These are phyloP conservation scores for Lyophyllum atratum DNA, from an alignment of 768 basidiomycete genomes.

Conservation along the genomic window DNA sequence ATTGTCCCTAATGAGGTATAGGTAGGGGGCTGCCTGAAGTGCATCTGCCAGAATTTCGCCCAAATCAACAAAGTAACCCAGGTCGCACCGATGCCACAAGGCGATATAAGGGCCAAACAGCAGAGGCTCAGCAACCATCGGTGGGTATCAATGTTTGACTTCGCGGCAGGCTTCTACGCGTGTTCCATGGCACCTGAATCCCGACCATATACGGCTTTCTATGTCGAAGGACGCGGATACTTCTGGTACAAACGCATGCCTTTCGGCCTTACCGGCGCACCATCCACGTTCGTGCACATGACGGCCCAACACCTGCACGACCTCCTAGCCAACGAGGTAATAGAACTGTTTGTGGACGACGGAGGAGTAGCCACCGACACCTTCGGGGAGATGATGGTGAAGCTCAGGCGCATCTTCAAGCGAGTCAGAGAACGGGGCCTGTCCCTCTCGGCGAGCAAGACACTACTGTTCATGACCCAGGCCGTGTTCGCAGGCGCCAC, in stretches of 20 bases:
- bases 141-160: slow-evolving; percentile 34
- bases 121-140: slow-evolving; percentile 33
- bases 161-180: slow-evolving; percentile 38
- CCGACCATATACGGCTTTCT: slow-evolving; percentile 29
- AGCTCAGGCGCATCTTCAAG: slow-evolving; percentile 24
- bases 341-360: slow-evolving; percentile 44
- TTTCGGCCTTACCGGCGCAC: slow-evolving; percentile 39
- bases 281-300: slow-evolving; percentile 32
- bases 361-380: slow-evolving; percentile 30
- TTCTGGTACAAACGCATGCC: slow-evolving; percentile 1
- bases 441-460: slow-evolving; percentile 1
- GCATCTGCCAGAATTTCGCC: slow-evolving; percentile 1
- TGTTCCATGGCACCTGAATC: slow-evolving; percentile 16
- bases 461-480: slow-evolving; percentile 35
- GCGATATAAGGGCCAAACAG: slow-evolving; percentile 41
- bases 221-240: slow-evolving; percentile 38
- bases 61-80: slow-evolving; percentile 14
- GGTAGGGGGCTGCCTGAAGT: neutral
- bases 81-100: slow-evolving; percentile 31
- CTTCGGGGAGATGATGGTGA: slow-evolving; percentile 24
- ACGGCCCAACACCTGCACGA: slow-evolving; percentile 25
- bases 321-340: slow-evolving; percentile 19
- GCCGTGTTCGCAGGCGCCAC: slow-evolving; percentile 34
- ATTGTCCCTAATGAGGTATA: neutral
- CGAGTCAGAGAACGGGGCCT: slow-evolving; percentile 19